Base-by-base conservation (phyloP, 768 basidiomycete genomes). In the Podaxis rugospora region DNA sequence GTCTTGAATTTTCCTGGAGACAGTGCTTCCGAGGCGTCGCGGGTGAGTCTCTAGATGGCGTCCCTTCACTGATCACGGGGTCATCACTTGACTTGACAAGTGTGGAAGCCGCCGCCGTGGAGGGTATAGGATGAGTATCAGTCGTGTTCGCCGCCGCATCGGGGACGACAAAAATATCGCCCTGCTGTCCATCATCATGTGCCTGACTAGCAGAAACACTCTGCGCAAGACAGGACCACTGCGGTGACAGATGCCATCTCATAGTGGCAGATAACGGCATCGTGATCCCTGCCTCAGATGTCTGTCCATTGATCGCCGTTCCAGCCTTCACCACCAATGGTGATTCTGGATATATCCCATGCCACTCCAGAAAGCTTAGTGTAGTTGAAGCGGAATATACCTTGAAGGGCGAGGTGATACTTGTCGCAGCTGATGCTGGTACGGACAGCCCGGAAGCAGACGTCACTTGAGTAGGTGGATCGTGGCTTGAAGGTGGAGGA, bases 311-410 rank as follows among this genome's bases (percentile, higher is more conserved):
- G 3, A 23, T 40, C 5, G 18, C 9, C 23, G 13, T 14, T 9
- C 21, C 40, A 5, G 54, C 7, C 11, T 42, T 55, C 18, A 11
- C 54, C 23, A 42, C 54, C 23, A 42, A 5, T 3, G 73, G 74
- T 6, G 74, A 70, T 56, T 72, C 73, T 0, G 72, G 70, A 54
- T 71, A 73, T n/a, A 74, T 74, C 2, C 74, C 74, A 63, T 74
- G 71, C 69, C 72, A 75, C 53, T 74, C 73, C 42, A 75, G 65
- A 56, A 75, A 74, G 64, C 72, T 74, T 56, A 74, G 62, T 9
- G 73, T 75, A 9, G 74, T 70, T 0, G 73, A 74, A 4, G 72
- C 69, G 4, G 74, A 73, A 59, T 72, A 66, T 39, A 71, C 65
- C 23, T 62, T 64, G 47, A 71, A 58, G 28, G 71, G 69, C 3